Evolutionary conservation across 2,329 filamentous ascomycete genomes (phyloP), one percentile per base, ranked within the genome.

Genomic region (Xylaria sp.): DNA sequence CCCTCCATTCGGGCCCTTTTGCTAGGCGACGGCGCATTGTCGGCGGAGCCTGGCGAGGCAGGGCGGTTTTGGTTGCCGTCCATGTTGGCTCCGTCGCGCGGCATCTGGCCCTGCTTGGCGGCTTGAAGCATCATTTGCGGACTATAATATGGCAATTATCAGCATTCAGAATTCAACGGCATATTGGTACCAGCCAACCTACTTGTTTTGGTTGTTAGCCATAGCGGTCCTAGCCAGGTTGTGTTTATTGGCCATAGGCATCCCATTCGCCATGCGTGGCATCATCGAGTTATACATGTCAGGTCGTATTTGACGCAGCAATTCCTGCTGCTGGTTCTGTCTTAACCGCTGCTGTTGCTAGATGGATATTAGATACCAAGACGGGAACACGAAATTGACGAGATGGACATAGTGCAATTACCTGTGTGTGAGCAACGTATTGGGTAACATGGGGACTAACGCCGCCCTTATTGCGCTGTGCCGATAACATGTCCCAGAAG

Each of bases 401-500:
- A 50, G 23, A 47, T 9, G 17, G 54, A 25, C 28, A 64, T 55
- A 57, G 33, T 69, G 21, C 56, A 77, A 80, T 73, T 86, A 96
- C 94, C 85, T 96, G 91, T 66, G 90, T 93, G 73, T 96, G 91
- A 63, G 84, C 80, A 61, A 96, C 87, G 77, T 96, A 97, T 80
- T 91, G 88, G 66, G 85, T 84, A 49, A 92, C 89, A 63, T 85
- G 84, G 25, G 80, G 78, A 73, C 83, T 88, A 59, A 84, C 84
- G 57, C 85, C 86, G 47, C 73, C 74, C 76, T 88, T 89, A 72
- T 84, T 86, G 73, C 92, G 90, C 74, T 94, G 91, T 59, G 92
- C 92, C 73, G 88, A 88, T 78, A 91, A 96, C 70, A 98, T 92
- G 73, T 99, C 95, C 93, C 93, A 98, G 77, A 99, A 99, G 55